A percentile compares a stretch with the other conserved stretches of the same genome.
These are phyloP conservation scores for Microcos paniculata DNA, from an alignment of 345 rosid genomes.

Conservation along the genomic window DNA sequence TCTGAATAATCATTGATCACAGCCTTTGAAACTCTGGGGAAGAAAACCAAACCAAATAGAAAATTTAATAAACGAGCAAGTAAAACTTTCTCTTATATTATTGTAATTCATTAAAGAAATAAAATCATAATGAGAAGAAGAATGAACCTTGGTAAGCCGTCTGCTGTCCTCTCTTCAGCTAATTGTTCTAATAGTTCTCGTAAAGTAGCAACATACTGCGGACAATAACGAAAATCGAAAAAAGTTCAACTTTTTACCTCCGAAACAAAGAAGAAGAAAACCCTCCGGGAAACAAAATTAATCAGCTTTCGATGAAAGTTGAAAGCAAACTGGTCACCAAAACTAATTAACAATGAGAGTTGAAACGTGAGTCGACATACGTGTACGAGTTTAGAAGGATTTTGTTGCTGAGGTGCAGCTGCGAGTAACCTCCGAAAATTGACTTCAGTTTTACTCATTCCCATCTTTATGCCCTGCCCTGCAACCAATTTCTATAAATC, in stretches of 20 bases:
- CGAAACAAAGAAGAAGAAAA: neutral
- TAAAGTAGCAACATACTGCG: constrained; percentile 83
- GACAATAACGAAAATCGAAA: neutral
- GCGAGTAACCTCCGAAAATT: too few species aligned
- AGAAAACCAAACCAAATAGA: constrained; percentile 18
- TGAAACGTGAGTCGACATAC: too few species aligned
- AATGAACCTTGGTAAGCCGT: constrained; percentile 11
- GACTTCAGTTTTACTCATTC: too few species aligned
- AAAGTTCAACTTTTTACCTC: neutral
- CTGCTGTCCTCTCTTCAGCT: constrained; percentile 6
- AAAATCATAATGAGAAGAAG: neutral
- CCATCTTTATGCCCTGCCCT: too few species aligned
- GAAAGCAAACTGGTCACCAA: too few species aligned
- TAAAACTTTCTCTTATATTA: neutral
- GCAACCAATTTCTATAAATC: too few species aligned
- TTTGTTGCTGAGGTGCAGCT: too few species aligned
- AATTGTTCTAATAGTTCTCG: constrained; percentile 43
- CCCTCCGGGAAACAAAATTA: too few species aligned
- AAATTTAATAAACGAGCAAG: neutral
- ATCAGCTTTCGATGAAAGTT: too few species aligned
- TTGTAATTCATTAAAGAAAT: constrained; percentile 22
- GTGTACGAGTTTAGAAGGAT: too few species aligned
- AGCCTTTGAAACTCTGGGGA: constrained; percentile 63
- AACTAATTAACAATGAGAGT: neutral
- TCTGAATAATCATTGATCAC: constrained; percentile 75